These are phyloP conservation scores for Ottelia alismoides DNA, from an alignment of 106 monocot species.

Conservation along the genomic window DNA sequence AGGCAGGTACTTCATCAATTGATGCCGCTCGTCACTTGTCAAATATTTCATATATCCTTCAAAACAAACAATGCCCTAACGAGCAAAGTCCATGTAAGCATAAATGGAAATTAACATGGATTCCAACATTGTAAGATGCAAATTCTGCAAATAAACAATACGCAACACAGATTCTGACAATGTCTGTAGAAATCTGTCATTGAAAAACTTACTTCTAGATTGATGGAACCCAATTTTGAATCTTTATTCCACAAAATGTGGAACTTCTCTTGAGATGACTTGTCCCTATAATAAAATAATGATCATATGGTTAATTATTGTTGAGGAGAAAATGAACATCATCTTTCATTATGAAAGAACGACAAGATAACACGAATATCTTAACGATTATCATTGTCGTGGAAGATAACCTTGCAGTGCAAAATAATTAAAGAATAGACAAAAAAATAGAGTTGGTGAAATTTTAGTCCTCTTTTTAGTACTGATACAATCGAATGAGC, in stretches of 20 bases:
- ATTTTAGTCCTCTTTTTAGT: no score
- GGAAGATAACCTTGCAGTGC: no score
- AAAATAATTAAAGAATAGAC: no score
- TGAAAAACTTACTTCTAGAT: conserved; percentile 43
- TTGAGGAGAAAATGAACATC: no score
- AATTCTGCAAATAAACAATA: background rate
- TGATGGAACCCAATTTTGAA: conserved; percentile 33
- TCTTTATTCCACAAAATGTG: conserved; percentile 31
- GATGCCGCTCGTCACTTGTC: conserved; percentile 53
- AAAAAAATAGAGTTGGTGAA: no score
- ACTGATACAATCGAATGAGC: no score
- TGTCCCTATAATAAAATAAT: conserved; percentile 54
- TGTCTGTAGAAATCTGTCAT: background rate
- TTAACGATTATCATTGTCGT: no score
- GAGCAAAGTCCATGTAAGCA: background rate
- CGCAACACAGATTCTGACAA: background rate
- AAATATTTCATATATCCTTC: conserved; percentile 40
- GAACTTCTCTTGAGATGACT: conserved; percentile 24
- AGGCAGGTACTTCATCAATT: conserved; percentile 61
- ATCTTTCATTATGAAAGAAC: no score
- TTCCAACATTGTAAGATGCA: no score
- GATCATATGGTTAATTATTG: no score
- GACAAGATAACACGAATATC: no score
- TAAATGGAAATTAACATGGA: background rate
- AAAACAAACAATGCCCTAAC: conserved; percentile 49